These are phyloP conservation scores for Saccharomycopsis synnaedendra DNA, from an alignment of 805 yeast genomes.

Conservation along the genomic window DNA sequence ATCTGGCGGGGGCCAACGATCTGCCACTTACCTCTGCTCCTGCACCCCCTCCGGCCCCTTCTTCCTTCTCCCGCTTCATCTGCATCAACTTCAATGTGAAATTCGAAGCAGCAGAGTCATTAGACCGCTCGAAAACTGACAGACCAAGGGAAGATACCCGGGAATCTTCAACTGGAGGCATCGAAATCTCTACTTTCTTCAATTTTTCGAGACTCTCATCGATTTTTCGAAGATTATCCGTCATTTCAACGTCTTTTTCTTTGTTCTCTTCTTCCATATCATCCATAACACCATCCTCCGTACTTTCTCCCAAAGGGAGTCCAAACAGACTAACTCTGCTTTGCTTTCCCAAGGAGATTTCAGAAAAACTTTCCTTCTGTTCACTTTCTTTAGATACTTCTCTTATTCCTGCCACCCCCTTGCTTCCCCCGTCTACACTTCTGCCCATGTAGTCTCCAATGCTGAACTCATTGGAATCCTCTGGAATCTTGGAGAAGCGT, in stretches of 20 bases:
- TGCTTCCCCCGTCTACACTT: background rate
- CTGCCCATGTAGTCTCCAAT: conserved; percentile 15
- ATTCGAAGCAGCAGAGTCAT: conserved; percentile 10
- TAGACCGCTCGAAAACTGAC: background rate
- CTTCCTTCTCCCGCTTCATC: conserved; percentile 12
- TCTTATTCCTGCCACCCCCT: background rate
- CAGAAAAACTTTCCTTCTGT: background rate
- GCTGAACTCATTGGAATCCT: conserved; percentile 6
- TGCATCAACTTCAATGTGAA: conserved; percentile 14
- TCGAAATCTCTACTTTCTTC: conserved; percentile 1
- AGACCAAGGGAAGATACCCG: background rate
- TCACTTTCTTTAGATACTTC: background rate
- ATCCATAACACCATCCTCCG: conserved; percentile 1
- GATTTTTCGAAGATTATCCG: background rate
- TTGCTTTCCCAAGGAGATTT: background rate
- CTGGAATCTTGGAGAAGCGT: background rate
- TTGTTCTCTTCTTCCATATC: background rate
- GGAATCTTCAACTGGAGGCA: conserved; percentile 8
- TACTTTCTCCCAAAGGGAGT: conserved; percentile 15
- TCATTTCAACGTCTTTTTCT: background rate
- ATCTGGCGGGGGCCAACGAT: background rate
- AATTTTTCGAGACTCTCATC: background rate
- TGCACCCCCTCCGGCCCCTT: background rate
- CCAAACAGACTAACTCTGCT: conserved; percentile 12
- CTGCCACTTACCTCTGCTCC: background rate